Conservation (phyloP, 306 rosid species). For the Medicago truncatula region DNA sequence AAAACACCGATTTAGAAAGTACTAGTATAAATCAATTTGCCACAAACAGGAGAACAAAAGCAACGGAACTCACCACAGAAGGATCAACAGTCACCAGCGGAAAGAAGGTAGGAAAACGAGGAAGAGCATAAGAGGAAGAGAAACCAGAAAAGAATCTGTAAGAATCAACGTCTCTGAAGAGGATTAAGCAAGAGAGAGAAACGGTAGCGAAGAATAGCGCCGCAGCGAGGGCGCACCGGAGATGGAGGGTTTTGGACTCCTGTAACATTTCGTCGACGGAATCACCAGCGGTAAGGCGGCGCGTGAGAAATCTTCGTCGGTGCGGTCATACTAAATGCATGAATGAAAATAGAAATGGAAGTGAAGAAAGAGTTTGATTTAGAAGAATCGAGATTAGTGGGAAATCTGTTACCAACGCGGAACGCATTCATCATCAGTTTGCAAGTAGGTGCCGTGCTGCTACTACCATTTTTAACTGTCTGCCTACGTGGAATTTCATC, state of each 20-base stretch:
- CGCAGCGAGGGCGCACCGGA: slow-evolving; percentile 44
- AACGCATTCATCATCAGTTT: slow-evolving; percentile 1
- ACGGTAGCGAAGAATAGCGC: slow-evolving; percentile 54
- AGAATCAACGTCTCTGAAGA: slow-evolving; percentile 57
- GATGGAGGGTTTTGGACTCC: slow-evolving; percentile 36
- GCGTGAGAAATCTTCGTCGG: neutral
- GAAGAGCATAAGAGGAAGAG: slow-evolving; percentile 43
- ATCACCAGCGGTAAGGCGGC: slow-evolving; percentile 38
- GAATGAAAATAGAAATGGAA: slow-evolving; percentile 3
- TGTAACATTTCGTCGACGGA: slow-evolving; percentile 42
- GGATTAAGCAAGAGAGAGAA: slow-evolving; percentile 58
- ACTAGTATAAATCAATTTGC: slow-evolving; percentile 13
- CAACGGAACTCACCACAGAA: slow-evolving; percentile 51
- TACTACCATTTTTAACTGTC: neutral
- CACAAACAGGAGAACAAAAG: neutral
- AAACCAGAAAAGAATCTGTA: slow-evolving; percentile 53
- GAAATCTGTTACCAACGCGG: slow-evolving; percentile 38
- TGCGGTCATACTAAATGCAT: slow-evolving; percentile 1
- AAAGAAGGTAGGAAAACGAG: slow-evolving; percentile 43
- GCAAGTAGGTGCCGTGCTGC: too few species aligned
- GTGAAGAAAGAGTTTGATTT: slow-evolving; percentile 12
- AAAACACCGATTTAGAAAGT: slow-evolving; percentile 12
- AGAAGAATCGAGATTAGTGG: slow-evolving; percentile 37
- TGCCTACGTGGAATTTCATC: neutral
- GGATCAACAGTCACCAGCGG: slow-evolving; percentile 44